Evolutionary conservation across 768 basidiomycete genomes (phyloP).

Genomic region (Mycena indigotica): DNA sequence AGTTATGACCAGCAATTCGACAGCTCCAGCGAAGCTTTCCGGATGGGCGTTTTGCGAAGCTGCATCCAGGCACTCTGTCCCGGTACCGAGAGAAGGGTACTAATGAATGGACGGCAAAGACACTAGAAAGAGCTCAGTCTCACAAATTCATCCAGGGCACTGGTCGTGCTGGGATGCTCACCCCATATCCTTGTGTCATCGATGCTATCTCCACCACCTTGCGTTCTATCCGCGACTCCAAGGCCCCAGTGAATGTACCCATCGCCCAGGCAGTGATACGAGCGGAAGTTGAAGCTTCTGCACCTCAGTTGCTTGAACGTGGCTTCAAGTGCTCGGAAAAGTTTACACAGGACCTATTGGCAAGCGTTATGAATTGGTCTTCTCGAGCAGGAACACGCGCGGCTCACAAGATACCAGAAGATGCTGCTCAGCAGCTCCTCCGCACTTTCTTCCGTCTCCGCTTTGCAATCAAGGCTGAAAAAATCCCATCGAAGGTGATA

Average conservation of each 20-base stretch:
- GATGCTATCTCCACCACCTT: conserved; percentile 9
- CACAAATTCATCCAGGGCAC: conserved; percentile 1
- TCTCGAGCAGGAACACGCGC: conserved; percentile 2
- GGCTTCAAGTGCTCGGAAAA: conserved; percentile 11
- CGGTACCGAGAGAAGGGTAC: conserved; percentile 3
- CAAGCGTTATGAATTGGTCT: conserved; percentile 12
- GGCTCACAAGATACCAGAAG: conserved; percentile 12
- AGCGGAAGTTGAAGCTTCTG: neutral
- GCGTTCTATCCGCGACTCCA: conserved; percentile 1
- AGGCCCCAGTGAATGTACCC: conserved; percentile 8
- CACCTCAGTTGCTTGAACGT: conserved; percentile 1
- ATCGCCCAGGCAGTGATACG: conserved; percentile 9
- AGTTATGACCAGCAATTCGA: too few species aligned
- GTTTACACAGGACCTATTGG: conserved; percentile 6
- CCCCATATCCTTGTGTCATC: conserved; percentile 8
- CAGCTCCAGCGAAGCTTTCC: neutral
- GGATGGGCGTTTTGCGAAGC: neutral
- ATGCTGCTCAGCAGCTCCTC: conserved; percentile 10
- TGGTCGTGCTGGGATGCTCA: conserved; percentile 6
- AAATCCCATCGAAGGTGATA: too few species aligned
- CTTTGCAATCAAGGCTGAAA: too few species aligned
- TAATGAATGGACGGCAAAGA: neutral
- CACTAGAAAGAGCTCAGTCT: neutral
- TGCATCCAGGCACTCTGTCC: conserved; percentile 4
- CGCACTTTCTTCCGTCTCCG: too few species aligned